phyloP scores from a whole-genome alignment of 805 yeast species.

The Kuraishia floccosa region DNA sequence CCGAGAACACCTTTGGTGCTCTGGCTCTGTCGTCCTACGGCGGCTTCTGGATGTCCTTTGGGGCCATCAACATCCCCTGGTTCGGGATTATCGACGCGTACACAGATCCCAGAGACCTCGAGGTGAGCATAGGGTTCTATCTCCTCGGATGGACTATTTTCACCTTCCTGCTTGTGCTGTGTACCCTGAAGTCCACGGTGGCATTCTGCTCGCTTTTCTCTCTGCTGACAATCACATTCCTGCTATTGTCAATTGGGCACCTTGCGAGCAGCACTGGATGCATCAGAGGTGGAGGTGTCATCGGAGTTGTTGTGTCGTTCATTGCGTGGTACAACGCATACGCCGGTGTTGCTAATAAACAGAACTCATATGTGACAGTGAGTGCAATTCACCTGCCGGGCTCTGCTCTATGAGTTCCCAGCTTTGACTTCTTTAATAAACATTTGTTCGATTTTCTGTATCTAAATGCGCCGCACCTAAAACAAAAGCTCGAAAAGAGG shows the following conservation, averaged over 20 bases:
- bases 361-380: conserved; percentile 46
- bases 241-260: conserved; percentile 36
- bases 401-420: too few relatives aligned
- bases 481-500: too few relatives aligned
- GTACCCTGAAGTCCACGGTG: conserved; percentile 46
- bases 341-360: conserved; percentile 55
- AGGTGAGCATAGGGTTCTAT: conserved; percentile 46
- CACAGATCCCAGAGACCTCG: conserved; percentile 28
- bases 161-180: conserved; percentile 43
- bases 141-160: conserved; percentile 55
- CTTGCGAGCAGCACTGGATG: conserved; percentile 30
- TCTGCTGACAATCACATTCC: conserved; percentile 41
- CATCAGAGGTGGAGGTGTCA: conserved; percentile 47
- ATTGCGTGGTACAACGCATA: conserved; percentile 63
- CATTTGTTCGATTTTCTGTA: too few relatives aligned
- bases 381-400: conserved; percentile 18
- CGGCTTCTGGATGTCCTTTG: conserved; percentile 73
- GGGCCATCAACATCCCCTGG: conserved; percentile 47
- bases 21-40: conserved; percentile 51
- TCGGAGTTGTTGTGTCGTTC: conserved; percentile 52
- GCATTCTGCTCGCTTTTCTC: conserved; percentile 42
- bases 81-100: conserved; percentile 45
- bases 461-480: too few relatives aligned
- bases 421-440: too few relatives aligned
- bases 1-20: conserved; percentile 70